Conservation (phyloP, 2,329 filamentous ascomycete genomes). For the Colletotrichum scovillei region DNA sequence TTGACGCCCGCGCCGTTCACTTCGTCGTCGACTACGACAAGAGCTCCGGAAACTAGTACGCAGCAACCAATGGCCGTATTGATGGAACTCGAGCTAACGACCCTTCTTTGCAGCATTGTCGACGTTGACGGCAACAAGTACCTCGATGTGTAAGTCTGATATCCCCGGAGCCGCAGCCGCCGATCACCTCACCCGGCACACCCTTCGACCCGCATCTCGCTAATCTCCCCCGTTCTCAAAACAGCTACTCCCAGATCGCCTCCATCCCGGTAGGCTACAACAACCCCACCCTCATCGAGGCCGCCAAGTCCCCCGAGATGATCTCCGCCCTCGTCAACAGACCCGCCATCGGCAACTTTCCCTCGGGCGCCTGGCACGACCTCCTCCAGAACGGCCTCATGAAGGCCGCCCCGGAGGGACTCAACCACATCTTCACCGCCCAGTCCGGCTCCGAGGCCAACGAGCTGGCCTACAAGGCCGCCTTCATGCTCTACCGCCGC, state of each 20-base stretch:
- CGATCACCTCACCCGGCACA: neutral
- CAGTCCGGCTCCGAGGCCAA: constrained; percentile 86
- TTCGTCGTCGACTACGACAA: constrained; percentile 65
- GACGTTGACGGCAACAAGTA: constrained; percentile 62
- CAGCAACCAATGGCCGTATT: neutral
- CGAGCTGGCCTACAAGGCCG: constrained; percentile 87
- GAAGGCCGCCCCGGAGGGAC: constrained; percentile 77
- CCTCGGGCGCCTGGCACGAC: constrained; percentile 78
- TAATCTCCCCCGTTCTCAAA: neutral
- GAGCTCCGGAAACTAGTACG: constrained; percentile 62
- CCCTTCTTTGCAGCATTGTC: constrained; percentile 47
- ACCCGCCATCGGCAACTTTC: constrained; percentile 84
- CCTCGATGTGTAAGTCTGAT: constrained; percentile 56
- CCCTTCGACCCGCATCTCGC: constrained; percentile 11
- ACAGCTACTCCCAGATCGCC: constrained; percentile 81
- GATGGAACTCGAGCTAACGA: neutral
- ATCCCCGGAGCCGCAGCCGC: neutral
- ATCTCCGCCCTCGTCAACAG: constrained; percentile 80
- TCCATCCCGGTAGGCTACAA: constrained; percentile 88
- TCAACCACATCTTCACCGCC: constrained; percentile 84
- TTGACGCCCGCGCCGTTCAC: constrained; percentile 63
- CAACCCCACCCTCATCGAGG: constrained; percentile 75
- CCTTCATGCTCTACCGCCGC: constrained; percentile 84
- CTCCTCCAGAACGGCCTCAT: constrained; percentile 79
- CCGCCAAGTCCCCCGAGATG: constrained; percentile 78